Percentiles rank a stretch among this genome's conserved stretches.
Conservation (phyloP, 163 green algal genomes). For the Chlorella variabilis region DNA sequence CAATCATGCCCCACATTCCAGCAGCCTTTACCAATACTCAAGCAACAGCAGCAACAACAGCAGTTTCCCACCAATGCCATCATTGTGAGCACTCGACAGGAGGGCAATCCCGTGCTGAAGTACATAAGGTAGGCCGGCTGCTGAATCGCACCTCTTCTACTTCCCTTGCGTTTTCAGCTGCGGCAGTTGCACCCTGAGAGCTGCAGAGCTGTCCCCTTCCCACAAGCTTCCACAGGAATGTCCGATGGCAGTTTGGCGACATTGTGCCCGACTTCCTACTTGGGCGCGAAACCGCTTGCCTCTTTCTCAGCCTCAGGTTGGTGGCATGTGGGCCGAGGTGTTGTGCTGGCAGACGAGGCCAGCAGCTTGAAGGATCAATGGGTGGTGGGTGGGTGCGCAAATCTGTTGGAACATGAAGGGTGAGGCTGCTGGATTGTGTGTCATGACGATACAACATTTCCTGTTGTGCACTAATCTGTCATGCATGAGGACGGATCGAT, state of each 20-base stretch:
- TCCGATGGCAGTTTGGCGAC: conserved; percentile 87
- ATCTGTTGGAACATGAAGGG: no score
- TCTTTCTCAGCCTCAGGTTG: conserved; percentile 89
- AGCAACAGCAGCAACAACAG: background rate
- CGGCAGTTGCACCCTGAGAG: no score
- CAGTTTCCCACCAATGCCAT: conserved; percentile 68
- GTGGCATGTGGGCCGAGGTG: background rate
- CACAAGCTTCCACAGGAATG: conserved; percentile 65
- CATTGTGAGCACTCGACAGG: conserved; percentile 82
- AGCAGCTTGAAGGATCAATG: no score
- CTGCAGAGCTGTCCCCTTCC: no score
- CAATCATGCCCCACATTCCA: background rate
- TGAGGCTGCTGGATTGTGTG: no score
- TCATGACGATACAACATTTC: no score
- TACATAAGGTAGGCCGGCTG: conserved; percentile 15
- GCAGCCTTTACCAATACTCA: background rate
- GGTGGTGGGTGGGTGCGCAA: no score
- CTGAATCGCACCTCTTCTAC: background rate
- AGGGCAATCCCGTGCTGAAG: conserved; percentile 92
- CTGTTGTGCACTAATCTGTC: no score
- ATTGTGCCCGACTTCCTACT: conserved; percentile 91
- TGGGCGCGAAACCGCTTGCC: conserved; percentile 67
- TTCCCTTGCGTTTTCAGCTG: background rate
- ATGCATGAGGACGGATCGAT: no score
- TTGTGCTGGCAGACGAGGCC: no score